These are phyloP conservation scores for Globisporangium orthogonon DNA, from an alignment of 352 stramenopile genomes.

Conservation along the genomic window DNA sequence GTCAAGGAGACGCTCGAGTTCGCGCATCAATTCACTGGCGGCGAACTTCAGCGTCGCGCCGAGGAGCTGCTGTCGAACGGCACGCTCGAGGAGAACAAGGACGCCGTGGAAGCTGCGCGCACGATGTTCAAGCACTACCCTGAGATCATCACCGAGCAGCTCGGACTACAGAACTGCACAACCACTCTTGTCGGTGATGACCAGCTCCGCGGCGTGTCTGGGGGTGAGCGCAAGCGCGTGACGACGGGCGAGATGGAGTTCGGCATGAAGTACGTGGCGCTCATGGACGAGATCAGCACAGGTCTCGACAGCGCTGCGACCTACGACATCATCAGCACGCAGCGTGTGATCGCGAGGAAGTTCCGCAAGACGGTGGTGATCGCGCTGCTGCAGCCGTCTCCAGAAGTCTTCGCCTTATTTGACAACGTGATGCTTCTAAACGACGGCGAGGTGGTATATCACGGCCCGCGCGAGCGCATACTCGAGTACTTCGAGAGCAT, in stretches of 20 bases:
- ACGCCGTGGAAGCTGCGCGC: conserved; percentile 4
- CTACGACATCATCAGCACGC: conserved; percentile 83
- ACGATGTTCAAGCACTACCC: conserved; percentile 11
- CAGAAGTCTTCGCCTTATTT: conserved; percentile 87
- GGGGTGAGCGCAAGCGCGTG: conserved; percentile 61
- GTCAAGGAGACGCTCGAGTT: conserved; percentile 52
- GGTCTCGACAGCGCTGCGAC: conserved; percentile 88
- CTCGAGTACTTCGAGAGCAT: conserved; percentile 13
- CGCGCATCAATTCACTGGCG: conserved; percentile 25
- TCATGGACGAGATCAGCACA: conserved; percentile 90
- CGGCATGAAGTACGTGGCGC: conserved; percentile 57
- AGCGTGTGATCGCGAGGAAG: conserved; percentile 40
- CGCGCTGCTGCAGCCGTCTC: conserved; percentile 74
- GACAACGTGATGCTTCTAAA: conserved; percentile 85
- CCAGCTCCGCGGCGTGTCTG: conserved; percentile 51
- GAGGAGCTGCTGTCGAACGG: conserved; percentile 19
- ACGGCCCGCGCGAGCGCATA: conserved; percentile 15
- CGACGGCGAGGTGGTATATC: conserved; percentile 21
- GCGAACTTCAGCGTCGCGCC: conserved; percentile 11
- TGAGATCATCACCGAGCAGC: conserved; percentile 4
- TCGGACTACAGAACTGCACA: conserved; percentile 6
- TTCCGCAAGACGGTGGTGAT: conserved; percentile 31
- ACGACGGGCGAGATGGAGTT: conserved; percentile 83
- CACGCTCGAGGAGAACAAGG: conserved; percentile 19
- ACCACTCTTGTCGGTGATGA: conserved; percentile 25